These are phyloP conservation scores for Alternaria sp. DNA, from an alignment of 2,329 filamentous ascomycete genomes.

Conservation along the genomic window DNA sequence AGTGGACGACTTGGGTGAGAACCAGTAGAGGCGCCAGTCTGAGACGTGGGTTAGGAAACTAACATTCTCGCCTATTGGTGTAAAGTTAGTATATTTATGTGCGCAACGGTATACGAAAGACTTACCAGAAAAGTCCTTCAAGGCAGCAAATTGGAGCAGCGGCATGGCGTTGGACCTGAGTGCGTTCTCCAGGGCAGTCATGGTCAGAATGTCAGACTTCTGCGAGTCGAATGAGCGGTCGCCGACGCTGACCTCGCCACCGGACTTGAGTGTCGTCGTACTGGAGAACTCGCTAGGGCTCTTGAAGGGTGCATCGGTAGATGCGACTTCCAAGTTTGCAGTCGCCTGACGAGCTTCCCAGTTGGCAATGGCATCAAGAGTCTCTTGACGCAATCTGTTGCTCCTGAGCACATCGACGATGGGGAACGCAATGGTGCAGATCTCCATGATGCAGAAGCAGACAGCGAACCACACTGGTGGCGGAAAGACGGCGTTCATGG, in stretches of 20 bases:
- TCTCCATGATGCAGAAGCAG: slow-evolving; percentile 45
- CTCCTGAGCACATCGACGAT: slow-evolving; percentile 40
- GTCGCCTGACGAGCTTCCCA: slow-evolving; percentile 44
- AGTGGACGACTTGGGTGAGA: slow-evolving; percentile 27
- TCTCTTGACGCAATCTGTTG: slow-evolving; percentile 42
- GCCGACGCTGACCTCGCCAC: slow-evolving; percentile 15
- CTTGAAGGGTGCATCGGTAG: slow-evolving; percentile 19
- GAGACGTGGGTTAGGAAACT: slow-evolving; percentile 46
- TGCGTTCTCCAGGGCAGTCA: slow-evolving; percentile 45
- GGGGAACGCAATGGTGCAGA: slow-evolving; percentile 42
- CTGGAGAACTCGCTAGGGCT: slow-evolving; percentile 25
- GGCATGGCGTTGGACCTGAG: slow-evolving; percentile 41
- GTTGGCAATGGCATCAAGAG: slow-evolving; percentile 42
- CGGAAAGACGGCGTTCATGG: slow-evolving; percentile 35
- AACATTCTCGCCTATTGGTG: slow-evolving; percentile 41
- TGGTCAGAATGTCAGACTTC: slow-evolving; percentile 44
- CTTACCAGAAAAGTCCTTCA: slow-evolving; percentile 41
- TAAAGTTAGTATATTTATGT: not conserved
- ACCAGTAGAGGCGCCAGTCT: slow-evolving; percentile 47
- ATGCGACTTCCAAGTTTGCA: slow-evolving; percentile 9
- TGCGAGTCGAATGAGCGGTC: slow-evolving; percentile 37
- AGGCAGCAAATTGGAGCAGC: slow-evolving; percentile 43
- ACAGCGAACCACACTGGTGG: slow-evolving; percentile 43
- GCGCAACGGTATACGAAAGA: not conserved
- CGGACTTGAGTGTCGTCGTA: slow-evolving; percentile 29